Evolutionary conservation across 2,329 filamentous ascomycete species (phyloP), one percentile per base, ranked within the genome.

Genomic region (Colletotrichum nymphaeae): DNA sequence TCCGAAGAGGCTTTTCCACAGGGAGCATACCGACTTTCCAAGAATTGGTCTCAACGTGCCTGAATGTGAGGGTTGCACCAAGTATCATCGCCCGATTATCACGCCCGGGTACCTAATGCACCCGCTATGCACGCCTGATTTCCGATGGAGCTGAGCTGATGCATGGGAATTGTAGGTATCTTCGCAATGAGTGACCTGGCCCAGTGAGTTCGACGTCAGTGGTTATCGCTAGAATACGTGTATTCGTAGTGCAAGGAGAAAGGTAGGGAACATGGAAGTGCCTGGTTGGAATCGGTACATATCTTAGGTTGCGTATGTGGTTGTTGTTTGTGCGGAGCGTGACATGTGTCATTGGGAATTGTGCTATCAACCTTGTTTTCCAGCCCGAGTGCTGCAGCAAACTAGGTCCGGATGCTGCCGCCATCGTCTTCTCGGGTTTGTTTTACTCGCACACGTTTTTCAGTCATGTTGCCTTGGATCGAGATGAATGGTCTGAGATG

Each of bases 1-100:
- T 68, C 64, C 69, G 69, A 52, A 24, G 26, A 28, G 35, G 35
- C 37, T 71, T 72, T 49, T 62, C 26, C 32, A 72, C 63, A 72
- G 69, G 69, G 63, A 56, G 19, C 12, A 49, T 24, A 35, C 56
- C n/a, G 30, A 35, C 56, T 63, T 63, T 52, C 42, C 59, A 62
- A 26, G 59, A 28, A n/a, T 52, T 52, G n/a, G 9, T 64, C 62
- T 5, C 26, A 35, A 63, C 14, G 35, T 32, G 37, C 56, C 56
- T 63, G 32, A n/a, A 14, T 16, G 37, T 35, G 28, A 57, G 67
- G 35, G 37, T 24, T 68, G 69, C 58, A 59, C 46, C 24, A 42
- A 42, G 58, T 69, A 62, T 16, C 59, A 59, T 72, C 53, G 59
- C 53, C 66, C 32, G 69, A 59, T 30, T 19, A 28, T 57, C 19